phyloP scores from a whole-genome alignment of 352 stramenopile genomes.

The Phytophthora hibernalis region DNA sequence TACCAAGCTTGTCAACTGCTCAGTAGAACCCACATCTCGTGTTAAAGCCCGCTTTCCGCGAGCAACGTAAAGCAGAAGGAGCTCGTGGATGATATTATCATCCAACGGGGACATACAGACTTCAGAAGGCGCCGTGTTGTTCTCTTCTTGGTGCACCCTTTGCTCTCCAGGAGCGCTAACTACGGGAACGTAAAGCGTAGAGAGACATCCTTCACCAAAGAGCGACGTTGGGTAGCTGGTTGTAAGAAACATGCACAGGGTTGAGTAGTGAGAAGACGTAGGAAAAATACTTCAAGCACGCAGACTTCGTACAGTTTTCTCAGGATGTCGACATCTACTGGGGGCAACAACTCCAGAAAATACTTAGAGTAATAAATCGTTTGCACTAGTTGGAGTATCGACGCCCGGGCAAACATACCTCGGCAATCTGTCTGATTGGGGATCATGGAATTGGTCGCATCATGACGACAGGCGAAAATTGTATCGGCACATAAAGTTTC shows the following conservation, averaged over 20 bases:
- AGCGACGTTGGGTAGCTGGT: conserved; percentile 43
- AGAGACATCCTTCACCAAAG: conserved; percentile 38
- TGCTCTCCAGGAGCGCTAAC: background rate
- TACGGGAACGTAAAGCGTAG: conserved; percentile 43
- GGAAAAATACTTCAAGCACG: background rate
- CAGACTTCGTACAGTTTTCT: conserved; percentile 41
- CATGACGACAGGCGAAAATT: conserved; percentile 17
- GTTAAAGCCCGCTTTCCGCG: conserved; percentile 16
- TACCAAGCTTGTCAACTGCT: conserved; percentile 38
- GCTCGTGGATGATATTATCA: conserved; percentile 38
- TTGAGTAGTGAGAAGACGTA: background rate
- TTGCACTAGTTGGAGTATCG: conserved; percentile 51
- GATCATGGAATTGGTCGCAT: background rate
- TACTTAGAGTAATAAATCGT: conserved; percentile 39
- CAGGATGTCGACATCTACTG: conserved; percentile 26
- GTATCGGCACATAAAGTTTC: conserved; percentile 19
- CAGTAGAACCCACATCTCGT: background rate
- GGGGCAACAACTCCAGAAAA: conserved; percentile 34
- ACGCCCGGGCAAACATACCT: conserved; percentile 43
- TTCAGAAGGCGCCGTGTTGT: background rate
- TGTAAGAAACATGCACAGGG: conserved; percentile 7
- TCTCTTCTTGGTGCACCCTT: background rate
- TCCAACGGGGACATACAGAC: conserved; percentile 37
- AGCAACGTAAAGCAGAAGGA: conserved; percentile 46
- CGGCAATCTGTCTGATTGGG: background rate